phyloP scores from a whole-genome alignment of 208 protist species.

The Leishmania martiniquensis region DNA sequence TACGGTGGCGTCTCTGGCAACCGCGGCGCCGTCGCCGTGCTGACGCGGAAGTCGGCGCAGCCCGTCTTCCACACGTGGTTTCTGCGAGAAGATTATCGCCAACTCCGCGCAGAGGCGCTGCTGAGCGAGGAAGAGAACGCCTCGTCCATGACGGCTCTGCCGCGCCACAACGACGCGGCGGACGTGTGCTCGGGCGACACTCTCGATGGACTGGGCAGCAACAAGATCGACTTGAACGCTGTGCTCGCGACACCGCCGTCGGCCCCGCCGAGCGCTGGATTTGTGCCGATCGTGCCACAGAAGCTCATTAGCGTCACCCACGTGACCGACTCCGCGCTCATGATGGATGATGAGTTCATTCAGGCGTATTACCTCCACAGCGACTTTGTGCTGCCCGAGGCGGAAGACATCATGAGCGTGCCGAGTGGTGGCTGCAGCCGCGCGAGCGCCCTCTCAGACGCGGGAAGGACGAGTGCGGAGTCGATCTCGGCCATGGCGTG shows the following conservation, averaged over 20 bases:
- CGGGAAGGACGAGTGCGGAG: neutral
- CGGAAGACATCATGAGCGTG: slow-evolving; percentile 13
- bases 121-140: too few relatives aligned
- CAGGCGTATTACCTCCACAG: slow-evolving; percentile 38
- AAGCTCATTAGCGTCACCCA: slow-evolving; percentile 10
- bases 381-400: slow-evolving; percentile 15
- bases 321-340: slow-evolving; percentile 21
- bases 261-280: too few relatives aligned
- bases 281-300: too few relatives aligned
- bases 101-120: too few relatives aligned
- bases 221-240: too few relatives aligned
- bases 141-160: too few relatives aligned
- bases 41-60: slow-evolving; percentile 45
- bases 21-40: slow-evolving; percentile 94
- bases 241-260: too few relatives aligned
- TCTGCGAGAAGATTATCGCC: slow-evolving; percentile 51
- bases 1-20: slow-evolving; percentile 94
- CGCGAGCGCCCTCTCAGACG: slow-evolving; percentile 25
- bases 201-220: too few relatives aligned
- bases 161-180: too few relatives aligned
- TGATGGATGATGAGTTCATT: slow-evolving; percentile 41
- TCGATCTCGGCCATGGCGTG: too few relatives aligned
- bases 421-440: slow-evolving; percentile 23
- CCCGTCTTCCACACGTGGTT: slow-evolving; percentile 89
- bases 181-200: too few relatives aligned